Conservation (phyloP, 768 basidiomycete genomes). For the Fibroporia radiculosa region DNA sequence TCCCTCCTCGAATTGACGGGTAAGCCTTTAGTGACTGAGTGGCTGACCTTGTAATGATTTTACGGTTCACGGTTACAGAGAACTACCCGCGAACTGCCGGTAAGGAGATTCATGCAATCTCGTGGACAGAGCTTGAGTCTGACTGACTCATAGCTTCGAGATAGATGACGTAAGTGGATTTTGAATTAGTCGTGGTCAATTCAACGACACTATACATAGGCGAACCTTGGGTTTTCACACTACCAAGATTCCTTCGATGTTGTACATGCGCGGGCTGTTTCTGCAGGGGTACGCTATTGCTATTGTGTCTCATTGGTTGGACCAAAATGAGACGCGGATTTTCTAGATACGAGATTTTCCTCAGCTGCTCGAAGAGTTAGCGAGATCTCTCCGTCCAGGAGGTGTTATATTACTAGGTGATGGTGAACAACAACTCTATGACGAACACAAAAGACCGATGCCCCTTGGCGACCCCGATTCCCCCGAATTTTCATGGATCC, state of each 20-base stretch:
- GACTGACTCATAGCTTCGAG: conserved; percentile 20
- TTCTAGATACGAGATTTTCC: conserved; percentile 25
- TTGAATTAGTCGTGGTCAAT: not conserved
- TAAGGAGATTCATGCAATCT: conserved; percentile 9
- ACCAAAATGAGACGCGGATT: not conserved
- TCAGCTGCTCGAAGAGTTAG: conserved; percentile 20
- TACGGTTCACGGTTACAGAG: conserved; percentile 9
- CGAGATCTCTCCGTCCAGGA: conserved; percentile 21
- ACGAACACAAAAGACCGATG: conserved; percentile 20
- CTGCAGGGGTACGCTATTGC: conserved; percentile 19
- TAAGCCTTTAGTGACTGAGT: conserved; percentile 6
- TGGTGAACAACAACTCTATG: conserved; percentile 27
- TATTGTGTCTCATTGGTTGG: not conserved
- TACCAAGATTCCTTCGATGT: conserved; percentile 24
- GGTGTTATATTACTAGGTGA: conserved; percentile 25
- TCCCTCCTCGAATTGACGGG: conserved; percentile 20
- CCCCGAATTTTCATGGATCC: conserved; percentile 20
- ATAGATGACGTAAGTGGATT: conserved; percentile 27
- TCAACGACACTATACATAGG: conserved; percentile 14
- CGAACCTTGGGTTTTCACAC: conserved; percentile 27
- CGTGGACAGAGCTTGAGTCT: not conserved
- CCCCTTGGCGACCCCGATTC: conserved; percentile 17
- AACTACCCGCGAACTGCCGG: conserved; percentile 25
- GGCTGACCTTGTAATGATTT: not conserved
- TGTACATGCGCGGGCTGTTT: conserved; percentile 24